phyloP scores from a whole-genome alignment of 176 grass and related monocot species.

The Juncus effusus region DNA sequence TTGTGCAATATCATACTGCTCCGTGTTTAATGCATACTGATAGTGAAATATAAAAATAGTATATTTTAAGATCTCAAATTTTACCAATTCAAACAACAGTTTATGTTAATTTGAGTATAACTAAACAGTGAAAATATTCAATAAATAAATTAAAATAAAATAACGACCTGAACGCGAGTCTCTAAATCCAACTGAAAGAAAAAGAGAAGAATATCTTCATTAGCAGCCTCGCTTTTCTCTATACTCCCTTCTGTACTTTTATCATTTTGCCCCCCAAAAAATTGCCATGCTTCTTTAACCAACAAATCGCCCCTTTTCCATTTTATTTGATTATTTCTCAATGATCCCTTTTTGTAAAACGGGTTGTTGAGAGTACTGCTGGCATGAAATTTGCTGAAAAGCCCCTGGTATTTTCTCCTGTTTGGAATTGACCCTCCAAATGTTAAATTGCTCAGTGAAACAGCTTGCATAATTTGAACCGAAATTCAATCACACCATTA shows the following conservation, averaged over 20 bases:
- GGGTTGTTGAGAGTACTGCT: slow-evolving; percentile 21
- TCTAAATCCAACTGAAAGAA: slow-evolving; percentile 92
- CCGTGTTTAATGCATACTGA: slow-evolving; percentile 91
- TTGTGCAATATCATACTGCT: slow-evolving; percentile 87
- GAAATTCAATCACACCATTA: slow-evolving; percentile 13
- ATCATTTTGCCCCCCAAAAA: slow-evolving; percentile 43
- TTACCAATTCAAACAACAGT: neutral
- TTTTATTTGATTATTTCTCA: neutral
- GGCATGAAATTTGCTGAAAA: slow-evolving; percentile 25
- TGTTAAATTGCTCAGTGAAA: slow-evolving; percentile 34
- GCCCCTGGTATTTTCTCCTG: slow-evolving; percentile 28
- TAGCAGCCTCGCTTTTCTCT: slow-evolving; percentile 84
- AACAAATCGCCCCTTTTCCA: slow-evolving; percentile 16
- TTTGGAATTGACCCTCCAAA: slow-evolving; percentile 40
- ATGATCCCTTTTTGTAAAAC: slow-evolving; percentile 6
- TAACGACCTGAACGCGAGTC: slow-evolving; percentile 67
- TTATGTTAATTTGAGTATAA: neutral
- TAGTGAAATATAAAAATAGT: neutral
- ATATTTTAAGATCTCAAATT: neutral
- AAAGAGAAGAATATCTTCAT: slow-evolving; percentile 95
- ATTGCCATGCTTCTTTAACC: slow-evolving; percentile 36
- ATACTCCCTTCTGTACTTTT: slow-evolving; percentile 52
- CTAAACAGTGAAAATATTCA: too few species aligned
- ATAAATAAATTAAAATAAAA: slow-evolving; percentile 15
- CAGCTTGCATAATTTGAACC: slow-evolving; percentile 51